Base-by-base conservation (phyloP, 2,329 filamentous ascomycete species). In the Fusarium chaquense region DNA sequence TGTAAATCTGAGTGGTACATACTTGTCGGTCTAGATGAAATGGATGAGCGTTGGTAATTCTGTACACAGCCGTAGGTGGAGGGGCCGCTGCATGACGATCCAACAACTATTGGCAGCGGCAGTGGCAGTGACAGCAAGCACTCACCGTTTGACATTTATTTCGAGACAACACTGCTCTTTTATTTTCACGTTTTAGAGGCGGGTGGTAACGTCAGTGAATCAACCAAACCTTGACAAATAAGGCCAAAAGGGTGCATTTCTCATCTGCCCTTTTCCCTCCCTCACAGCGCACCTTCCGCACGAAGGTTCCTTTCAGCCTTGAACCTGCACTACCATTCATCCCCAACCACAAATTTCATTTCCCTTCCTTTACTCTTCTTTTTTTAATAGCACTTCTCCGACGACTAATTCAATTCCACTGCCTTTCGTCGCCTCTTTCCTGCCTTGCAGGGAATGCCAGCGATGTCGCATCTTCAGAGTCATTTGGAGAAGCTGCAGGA, bases 401-500 rank as follows among this genome's bases (percentile, higher is more conserved):
- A 30, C 22, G 24, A 8, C 6, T 2, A 13, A 43, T 13, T 26
- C 24, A 20, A 38, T 40, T 6, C 12, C 4, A 4, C 6, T 33
- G 9, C 13, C 13, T 33, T 32, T 28, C 13, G 15, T 26, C 35
- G 49, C 35, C 18, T 13, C 18, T 30, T 36, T 51, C 11, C 49
- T 41, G 26, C 49, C 20, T 11, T 8, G n/a, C 9, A 41, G 35
- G 12, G 16, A 28, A 38, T 44, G 16, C 36, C 45, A 30, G 41
- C 7, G 43, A 76, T 76, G 74, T 45, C 72, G 6, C 60, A 54
- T 13, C 50, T 62, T 11, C 46, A 71, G n/a, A 44, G 45, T 33
- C 75, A 72, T 13, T 46, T 77, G 26, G 65, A 71, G 63, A 63
- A 45, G 57, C 69, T 77, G 22, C 69, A 67, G 44, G 44, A 24